Evolutionary conservation across 768 basidiomycete species (phyloP).

Genomic region (Phylloporus sp.): DNA sequence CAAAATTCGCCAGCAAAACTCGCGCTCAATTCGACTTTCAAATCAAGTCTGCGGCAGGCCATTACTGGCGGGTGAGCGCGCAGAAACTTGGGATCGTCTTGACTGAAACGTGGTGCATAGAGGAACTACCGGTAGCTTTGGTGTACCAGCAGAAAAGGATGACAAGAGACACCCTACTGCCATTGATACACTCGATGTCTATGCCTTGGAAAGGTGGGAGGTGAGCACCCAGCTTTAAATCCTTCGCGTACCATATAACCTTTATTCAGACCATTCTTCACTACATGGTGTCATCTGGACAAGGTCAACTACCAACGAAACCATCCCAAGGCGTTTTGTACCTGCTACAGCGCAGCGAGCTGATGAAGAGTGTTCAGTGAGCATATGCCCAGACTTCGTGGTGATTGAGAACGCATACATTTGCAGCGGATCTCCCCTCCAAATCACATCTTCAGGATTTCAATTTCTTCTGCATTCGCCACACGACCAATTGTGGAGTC

Average conservation of each 20-base stretch:
- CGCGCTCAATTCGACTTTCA: conserved; percentile 69
- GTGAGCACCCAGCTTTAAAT: conserved; percentile 35
- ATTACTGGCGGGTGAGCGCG: conserved; percentile 76
- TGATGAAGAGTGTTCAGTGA: conserved; percentile 76
- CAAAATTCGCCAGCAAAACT: conserved; percentile 56
- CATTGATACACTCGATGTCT: conserved; percentile 65
- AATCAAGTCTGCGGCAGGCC: conserved; percentile 73
- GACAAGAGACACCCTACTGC: conserved; percentile 51
- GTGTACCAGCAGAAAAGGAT: conserved; percentile 64
- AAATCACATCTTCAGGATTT: conserved; percentile 93
- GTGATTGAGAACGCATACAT: neutral
- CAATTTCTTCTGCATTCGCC: conserved; percentile 94
- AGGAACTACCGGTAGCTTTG: conserved; percentile 78
- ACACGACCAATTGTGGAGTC: conserved; percentile 92
- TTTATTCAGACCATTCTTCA: conserved; percentile 80
- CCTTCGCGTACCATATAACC: neutral
- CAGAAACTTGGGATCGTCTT: neutral
- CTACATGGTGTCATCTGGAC: conserved; percentile 94
- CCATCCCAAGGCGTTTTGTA: conserved; percentile 83
- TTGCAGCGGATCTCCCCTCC: conserved; percentile 49
- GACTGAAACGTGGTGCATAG: conserved; percentile 34
- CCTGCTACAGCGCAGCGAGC: conserved; percentile 74
- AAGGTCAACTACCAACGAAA: conserved; percentile 65
- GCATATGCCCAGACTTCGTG: conserved; percentile 17
- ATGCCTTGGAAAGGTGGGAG: conserved; percentile 90